Evolutionary conservation across 176 grass and related monocot species (phyloP), one percentile per base, ranked within the genome.

Genomic region (Otatea glauca): DNA sequence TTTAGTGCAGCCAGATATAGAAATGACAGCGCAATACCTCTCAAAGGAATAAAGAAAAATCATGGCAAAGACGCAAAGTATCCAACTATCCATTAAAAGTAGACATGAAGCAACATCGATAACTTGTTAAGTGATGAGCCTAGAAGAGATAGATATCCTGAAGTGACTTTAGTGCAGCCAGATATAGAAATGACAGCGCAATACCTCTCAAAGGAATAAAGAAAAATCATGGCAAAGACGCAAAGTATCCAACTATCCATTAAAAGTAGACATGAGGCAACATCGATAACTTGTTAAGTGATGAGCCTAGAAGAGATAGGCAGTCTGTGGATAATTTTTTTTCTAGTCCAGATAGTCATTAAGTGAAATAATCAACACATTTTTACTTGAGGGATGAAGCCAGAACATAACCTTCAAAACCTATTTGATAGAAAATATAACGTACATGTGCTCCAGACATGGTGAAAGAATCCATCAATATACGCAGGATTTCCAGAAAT

Each of bases 401-500:
- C 7, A 66, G 51, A n/a, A 71, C 34, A 54, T 15, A 62, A 74
- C 29, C 17, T 81, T 24, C 9, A 43, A 83, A 63, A 42, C 60
- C 35, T 44, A 71, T 35, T 71, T 9, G 8, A 44, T 39, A 51
- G 45, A 82, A 80, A 87, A 80, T 4, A 20, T 17, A 75, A 70
- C 89, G 47, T 87, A 91, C 89, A 81, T 91, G 93, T 79, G 86
- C 84, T 67, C 93, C 93, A 86, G 93, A 88, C 81, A 87, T 91
- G 63, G 86, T 88, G 71, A 89, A 96, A 83, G 93, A 96, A 85
- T 99, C 97, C 69, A 99, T 83, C 86, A 96, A 89, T 89, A 99
- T 99, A n/a, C 97, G 93, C 63, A 99, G 88, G 53, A 99, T 96
- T 89, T 99, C 97, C 77, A 92, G 93, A 82, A 99, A 99, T 65